Evolutionary conservation across 2,329 filamentous ascomycete species (phyloP), one percentile per base, ranked within the genome.

Genomic region (Talaromyces islandicus): DNA sequence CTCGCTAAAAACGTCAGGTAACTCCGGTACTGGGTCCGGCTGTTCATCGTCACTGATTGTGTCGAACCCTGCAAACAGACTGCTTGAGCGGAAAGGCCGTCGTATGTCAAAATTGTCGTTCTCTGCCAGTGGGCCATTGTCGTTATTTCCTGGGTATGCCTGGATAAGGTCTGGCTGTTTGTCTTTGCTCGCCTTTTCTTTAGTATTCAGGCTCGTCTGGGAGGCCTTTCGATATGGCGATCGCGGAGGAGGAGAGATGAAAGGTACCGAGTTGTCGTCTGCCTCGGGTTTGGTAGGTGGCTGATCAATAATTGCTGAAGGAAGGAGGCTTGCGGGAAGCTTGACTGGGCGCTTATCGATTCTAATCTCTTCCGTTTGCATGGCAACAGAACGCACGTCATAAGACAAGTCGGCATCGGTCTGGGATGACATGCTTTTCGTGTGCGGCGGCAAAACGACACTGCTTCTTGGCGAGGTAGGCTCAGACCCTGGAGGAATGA

Each of bases 301-400:
- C 60, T 80, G 75, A 57, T 82, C 83, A n/a, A 77, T 77, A 62
- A 96, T 89, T 19, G 87, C 81, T 0, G 90, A 93, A 0, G 92
- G 91, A 59, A 92, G 86, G 35, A 96, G 81, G 69, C 94, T 89
- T 1, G 85, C 79, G 14, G 91, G 91, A 27, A 96, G 80, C 65
- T 86, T 87, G 62, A 88, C 85, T 51, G 91, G 78, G 62, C 92
- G 85, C 76, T 86, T 85, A 70, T 96, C 92, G 6, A 95, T 85
- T 59, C 90, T 85, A 60, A 97, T 97, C 61, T 91, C 90, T 66
- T 97, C 92, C 0, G 94, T 99, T 78, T 99, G 94, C 60, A 92
- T 82, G 2, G 83, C 85, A 52, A 76, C 80, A 59, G 82, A 87
- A 46, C 77, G 78, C 65, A 80, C 79, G 19, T 77, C 72, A 27